These are phyloP conservation scores for Chalciporus sphaerocephalus DNA, from an alignment of 768 basidiomycete genomes.

Conservation along the genomic window DNA sequence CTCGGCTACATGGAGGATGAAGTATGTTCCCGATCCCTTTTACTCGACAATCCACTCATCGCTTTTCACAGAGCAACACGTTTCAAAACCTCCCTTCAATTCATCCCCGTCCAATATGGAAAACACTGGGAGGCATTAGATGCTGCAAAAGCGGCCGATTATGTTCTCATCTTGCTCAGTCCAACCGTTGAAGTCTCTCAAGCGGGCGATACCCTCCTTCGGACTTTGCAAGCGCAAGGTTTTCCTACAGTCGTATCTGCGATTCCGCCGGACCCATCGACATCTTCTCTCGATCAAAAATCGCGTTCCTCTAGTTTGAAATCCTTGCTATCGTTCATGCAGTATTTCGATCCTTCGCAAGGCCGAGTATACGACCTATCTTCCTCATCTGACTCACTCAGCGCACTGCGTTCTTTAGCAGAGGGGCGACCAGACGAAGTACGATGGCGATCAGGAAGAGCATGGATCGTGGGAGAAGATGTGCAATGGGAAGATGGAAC, in stretches of 20 bases:
- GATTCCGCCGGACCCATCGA: conserved; percentile 49
- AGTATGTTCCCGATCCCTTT: conserved; percentile 39
- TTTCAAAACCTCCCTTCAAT: conserved; percentile 89
- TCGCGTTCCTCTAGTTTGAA: conserved; percentile 66
- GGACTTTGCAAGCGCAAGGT: conserved; percentile 87
- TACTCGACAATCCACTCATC: conserved; percentile 1
- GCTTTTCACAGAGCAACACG: conserved; percentile 61
- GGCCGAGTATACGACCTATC: conserved; percentile 71
- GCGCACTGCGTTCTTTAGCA: conserved; percentile 69
- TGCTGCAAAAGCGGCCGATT: conserved; percentile 84
- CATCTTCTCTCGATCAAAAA: conserved; percentile 53
- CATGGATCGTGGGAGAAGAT: conserved; percentile 72
- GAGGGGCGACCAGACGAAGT: conserved; percentile 81
- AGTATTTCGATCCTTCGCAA: conserved; percentile 89
- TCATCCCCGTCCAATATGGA: conserved; percentile 71
- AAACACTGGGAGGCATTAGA: conserved; percentile 76
- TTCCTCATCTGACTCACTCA: conserved; percentile 58
- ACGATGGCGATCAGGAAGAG: conserved; percentile 77
- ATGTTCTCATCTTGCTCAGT: conserved; percentile 82
- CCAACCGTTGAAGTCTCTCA: conserved; percentile 74
- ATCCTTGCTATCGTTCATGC: conserved; percentile 89
- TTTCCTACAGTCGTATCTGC: conserved; percentile 80
- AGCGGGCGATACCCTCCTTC: conserved; percentile 84
- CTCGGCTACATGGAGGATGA: conserved; percentile 53
- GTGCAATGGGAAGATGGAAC: conserved; percentile 58